Evolutionary conservation across 164 flowering plant genomes (phyloP).

Genomic region (Dillenia suffruticosa): DNA sequence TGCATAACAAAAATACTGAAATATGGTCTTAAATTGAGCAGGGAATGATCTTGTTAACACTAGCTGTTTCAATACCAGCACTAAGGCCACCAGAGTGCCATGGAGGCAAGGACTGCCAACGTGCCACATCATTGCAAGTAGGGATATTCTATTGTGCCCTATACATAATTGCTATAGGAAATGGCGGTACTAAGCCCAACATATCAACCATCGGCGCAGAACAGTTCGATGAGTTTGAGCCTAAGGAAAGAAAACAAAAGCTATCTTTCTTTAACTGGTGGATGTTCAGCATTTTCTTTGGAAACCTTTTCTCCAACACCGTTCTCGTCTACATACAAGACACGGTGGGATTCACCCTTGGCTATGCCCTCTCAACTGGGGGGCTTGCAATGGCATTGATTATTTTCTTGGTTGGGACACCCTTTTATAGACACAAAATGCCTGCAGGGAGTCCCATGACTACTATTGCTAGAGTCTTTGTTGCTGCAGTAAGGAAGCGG

Average conservation of each 20-base stretch:
- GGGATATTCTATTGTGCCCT: constrained; percentile 51
- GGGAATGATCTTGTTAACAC: no score
- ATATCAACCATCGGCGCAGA: constrained; percentile 69
- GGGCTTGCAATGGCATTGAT: no score
- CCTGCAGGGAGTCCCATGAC: no score
- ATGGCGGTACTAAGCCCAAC: constrained; percentile 74
- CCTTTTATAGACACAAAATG: no score
- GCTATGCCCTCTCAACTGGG: no score
- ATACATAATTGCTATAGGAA: constrained; percentile 48
- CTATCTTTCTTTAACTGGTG: constrained; percentile 66
- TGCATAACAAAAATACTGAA: no score
- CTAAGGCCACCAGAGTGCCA: constrained; percentile 44
- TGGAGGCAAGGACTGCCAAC: constrained; percentile 17
- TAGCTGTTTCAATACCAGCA: constrained; percentile 33
- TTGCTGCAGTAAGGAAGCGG: no score
- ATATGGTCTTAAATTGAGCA: no score
- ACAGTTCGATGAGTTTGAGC: constrained; percentile 59
- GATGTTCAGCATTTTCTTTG: constrained; percentile 55
- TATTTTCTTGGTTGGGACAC: no score
- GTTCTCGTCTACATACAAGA: constrained; percentile 57
- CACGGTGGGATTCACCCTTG: constrained; percentile 26
- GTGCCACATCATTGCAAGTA: constrained; percentile 33
- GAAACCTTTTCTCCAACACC: constrained; percentile 54
- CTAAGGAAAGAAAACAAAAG: constrained; percentile 47
- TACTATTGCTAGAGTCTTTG: no score